Percentiles rank a stretch among this genome's conserved stretches.
Evolutionary conservation across 371 early-diverging fungal species (phyloP).

Genomic region (Rhizopus microsporus): DNA sequence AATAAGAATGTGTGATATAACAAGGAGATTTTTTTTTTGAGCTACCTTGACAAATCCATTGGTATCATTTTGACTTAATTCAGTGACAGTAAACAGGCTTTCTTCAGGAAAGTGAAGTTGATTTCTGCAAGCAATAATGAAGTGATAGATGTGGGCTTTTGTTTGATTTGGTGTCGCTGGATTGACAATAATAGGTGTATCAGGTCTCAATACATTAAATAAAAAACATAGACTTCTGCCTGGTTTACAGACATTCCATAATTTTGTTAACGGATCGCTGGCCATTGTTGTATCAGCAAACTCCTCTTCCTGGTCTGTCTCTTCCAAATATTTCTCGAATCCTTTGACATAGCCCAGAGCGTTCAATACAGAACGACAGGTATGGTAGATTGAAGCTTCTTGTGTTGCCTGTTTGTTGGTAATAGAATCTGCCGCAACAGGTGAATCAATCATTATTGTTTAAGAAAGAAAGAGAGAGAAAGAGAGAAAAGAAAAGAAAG

Average conservation of each 20-base stretch:
- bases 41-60: conserved; percentile 92
- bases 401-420: conserved; percentile 38
- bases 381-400: conserved; percentile 64
- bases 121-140: conserved; percentile 74
- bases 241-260: conserved; percentile 88
- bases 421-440: conserved; percentile 30
- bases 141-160: conserved; percentile 80
- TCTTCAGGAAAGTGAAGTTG: conserved; percentile 72
- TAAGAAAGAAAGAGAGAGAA: conserved; percentile 5
- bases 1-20: background rate
- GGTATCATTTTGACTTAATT: conserved; percentile 91
- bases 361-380: conserved; percentile 60
- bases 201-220: conserved; percentile 71
- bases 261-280: conserved; percentile 78
- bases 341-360: conserved; percentile 61
- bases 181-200: conserved; percentile 50
- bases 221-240: conserved; percentile 86
- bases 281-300: background rate
- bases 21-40: conserved; percentile 5
- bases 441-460: conserved; percentile 29
- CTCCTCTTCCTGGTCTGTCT: conserved; percentile 2
- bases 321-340: conserved; percentile 53
- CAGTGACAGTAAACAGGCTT: conserved; percentile 80
- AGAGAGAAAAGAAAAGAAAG: conserved; percentile 7
- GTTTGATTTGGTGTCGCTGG: conserved; percentile 65